A percentile compares a stretch with the other conserved stretches of the same genome.
These are phyloP conservation scores for Passalora sequoiae DNA, from an alignment of 2,329 filamentous ascomycete species.

Conservation along the genomic window DNA sequence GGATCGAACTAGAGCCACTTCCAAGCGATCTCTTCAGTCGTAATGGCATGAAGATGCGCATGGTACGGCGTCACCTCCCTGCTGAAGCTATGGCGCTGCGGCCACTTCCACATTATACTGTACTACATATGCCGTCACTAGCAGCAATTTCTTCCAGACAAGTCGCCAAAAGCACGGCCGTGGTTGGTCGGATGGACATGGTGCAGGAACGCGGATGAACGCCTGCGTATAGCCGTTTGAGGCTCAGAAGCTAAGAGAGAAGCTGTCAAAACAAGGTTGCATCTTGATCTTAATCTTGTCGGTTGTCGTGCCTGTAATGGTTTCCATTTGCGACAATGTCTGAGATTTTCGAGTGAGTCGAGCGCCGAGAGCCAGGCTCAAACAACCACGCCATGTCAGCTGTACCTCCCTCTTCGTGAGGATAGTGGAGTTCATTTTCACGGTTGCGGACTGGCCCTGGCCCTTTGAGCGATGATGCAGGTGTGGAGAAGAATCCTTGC, in stretches of 20 bases:
- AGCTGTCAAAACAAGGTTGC: conserved; percentile 5
- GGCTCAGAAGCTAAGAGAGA: conserved; percentile 5
- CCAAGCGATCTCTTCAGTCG: too few species aligned
- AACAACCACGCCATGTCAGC: neutral
- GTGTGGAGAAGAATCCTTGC: too few species aligned
- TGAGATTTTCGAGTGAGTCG: conserved; percentile 1
- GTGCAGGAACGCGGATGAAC: conserved; percentile 15
- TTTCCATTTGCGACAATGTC: conserved; percentile 3
- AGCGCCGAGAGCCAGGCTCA: conserved; percentile 6
- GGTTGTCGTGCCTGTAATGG: too few species aligned
- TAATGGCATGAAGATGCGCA: neutral
- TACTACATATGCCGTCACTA: neutral
- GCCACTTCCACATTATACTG: neutral
- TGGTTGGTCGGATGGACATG: conserved; percentile 11
- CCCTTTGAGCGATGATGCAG: too few species aligned
- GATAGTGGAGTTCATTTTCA: conserved; percentile 3
- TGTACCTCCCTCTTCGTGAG: neutral
- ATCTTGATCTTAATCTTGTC: neutral
- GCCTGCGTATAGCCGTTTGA: conserved; percentile 18
- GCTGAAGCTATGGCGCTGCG: neutral
- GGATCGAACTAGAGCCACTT: neutral
- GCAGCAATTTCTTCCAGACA: neutral
- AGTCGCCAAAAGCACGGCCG: conserved; percentile 5
- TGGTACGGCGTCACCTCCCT: neutral
- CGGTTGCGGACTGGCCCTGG: too few species aligned